Conservation (phyloP, 179 eudicot genomes). For the Spinacia oleracea region DNA sequence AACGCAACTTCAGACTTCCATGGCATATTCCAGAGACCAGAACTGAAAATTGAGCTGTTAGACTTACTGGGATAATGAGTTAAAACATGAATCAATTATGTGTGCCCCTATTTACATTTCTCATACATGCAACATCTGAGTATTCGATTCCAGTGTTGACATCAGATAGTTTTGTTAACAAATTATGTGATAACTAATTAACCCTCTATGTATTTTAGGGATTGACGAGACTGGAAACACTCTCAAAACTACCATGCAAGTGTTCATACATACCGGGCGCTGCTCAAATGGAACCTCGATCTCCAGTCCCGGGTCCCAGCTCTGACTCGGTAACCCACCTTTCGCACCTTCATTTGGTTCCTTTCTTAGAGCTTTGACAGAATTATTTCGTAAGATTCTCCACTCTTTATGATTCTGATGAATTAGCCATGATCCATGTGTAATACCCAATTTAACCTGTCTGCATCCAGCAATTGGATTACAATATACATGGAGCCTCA, state of each 20-base stretch:
- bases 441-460: conserved; percentile 37
- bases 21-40: not conserved
- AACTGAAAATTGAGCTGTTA: not conserved
- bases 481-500: conserved; percentile 42
- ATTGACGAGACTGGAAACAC: not conserved
- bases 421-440: conserved; percentile 43
- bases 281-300: conserved; percentile 92
- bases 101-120: not conserved
- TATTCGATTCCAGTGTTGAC: not conserved
- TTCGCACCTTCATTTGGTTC: conserved; percentile 63
- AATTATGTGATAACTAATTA: not conserved
- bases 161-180: not conserved
- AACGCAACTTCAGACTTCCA: not conserved
- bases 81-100: not conserved
- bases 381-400: conserved; percentile 28
- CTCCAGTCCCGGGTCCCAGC: conserved; percentile 94
- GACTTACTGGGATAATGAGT: not conserved
- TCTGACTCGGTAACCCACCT: conserved; percentile 68
- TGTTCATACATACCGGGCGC: conserved; percentile 65
- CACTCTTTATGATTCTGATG: conserved; percentile 30
- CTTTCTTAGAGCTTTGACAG: conserved; percentile 60
- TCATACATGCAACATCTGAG: not conserved
- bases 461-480: conserved; percentile 48
- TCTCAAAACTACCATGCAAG: not conserved
- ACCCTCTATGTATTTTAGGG: not conserved